Conservation (phyloP, 257 asterid genomes). For the Craterostigma plantagineum region DNA sequence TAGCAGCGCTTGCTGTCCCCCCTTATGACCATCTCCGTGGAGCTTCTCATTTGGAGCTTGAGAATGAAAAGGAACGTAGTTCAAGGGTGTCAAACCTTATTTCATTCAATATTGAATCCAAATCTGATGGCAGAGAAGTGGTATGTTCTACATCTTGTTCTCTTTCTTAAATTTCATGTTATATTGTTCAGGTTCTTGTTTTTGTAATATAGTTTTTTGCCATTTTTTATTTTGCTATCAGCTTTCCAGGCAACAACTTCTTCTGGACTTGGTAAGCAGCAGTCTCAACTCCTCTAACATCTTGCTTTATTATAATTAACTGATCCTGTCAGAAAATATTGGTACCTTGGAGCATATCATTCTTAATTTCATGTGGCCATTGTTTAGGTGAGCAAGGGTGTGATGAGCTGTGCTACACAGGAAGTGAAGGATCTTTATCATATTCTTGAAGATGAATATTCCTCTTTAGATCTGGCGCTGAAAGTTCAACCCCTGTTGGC, state of each 20-base stretch:
- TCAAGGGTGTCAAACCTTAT: conserved; percentile 47
- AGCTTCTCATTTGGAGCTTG: conserved; percentile 72
- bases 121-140: conserved; percentile 46
- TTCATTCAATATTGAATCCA: conserved; percentile 61
- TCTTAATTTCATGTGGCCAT: conserved; percentile 7
- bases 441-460: conserved; percentile 53
- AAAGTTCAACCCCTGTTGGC: conserved; percentile 51
- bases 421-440: conserved; percentile 78
- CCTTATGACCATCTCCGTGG: conserved; percentile 57
- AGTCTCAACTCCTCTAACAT: not conserved
- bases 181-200: not conserved
- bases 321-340: not conserved
- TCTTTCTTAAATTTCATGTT: conserved; percentile 9
- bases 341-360: conserved; percentile 1
- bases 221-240: conserved; percentile 24
- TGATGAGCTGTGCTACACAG: conserved; percentile 68
- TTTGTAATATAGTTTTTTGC: conserved; percentile 6
- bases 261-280: conserved; percentile 57
- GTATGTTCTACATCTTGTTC: conserved; percentile 19
- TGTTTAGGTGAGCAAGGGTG: conserved; percentile 69
- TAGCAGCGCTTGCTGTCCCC: conserved; percentile 80
- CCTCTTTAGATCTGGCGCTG: conserved; percentile 51
- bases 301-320: not conserved
- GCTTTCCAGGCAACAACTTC: conserved; percentile 75
- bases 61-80: conserved; percentile 65